A percentile compares a stretch with the other conserved stretches of the same genome.
phyloP scores from a whole-genome alignment of 768 basidiomycete species.

The Filobasidium floriforme region DNA sequence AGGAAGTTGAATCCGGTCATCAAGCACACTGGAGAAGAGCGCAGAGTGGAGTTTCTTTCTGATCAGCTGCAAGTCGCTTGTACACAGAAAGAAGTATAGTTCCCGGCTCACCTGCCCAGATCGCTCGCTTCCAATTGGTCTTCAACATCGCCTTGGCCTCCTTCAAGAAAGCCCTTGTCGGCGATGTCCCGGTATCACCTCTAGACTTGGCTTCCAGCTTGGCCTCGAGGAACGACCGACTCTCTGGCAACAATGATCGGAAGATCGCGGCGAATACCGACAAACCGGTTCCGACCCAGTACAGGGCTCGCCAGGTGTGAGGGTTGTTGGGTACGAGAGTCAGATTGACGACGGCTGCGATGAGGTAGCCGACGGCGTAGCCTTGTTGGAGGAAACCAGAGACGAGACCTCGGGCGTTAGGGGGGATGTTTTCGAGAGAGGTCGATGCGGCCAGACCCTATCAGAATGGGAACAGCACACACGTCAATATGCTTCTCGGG shows the following conservation, averaged over 20 bases:
- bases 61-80: too few relatives aligned
- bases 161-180: slow-evolving; percentile 63
- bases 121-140: slow-evolving; percentile 28
- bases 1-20: slow-evolving; percentile 59
- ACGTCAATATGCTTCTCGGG: too few relatives aligned
- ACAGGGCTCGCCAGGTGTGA: slow-evolving; percentile 65
- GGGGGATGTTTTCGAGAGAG: slow-evolving; percentile 80
- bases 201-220: slow-evolving; percentile 23
- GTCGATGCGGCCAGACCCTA: slow-evolving; percentile 50
- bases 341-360: slow-evolving; percentile 77
- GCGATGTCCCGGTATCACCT: slow-evolving; percentile 42
- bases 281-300: slow-evolving; percentile 70
- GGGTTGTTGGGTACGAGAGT: slow-evolving; percentile 46
- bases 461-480: too few relatives aligned
- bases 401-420: slow-evolving; percentile 73
- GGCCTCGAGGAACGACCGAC: slow-evolving; percentile 60
- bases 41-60: too few relatives aligned
- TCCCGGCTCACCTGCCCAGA: slow-evolving; percentile 22
- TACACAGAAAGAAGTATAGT: slow-evolving; percentile 42
- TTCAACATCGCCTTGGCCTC: slow-evolving; percentile 73
- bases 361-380: slow-evolving; percentile 75
- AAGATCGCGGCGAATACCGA: slow-evolving; percentile 62
- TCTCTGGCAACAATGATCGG: slow-evolving; percentile 68
- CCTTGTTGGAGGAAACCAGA: slow-evolving; percentile 82
- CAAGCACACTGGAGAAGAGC: background rate